Evolutionary conservation across 2,329 filamentous ascomycete species (phyloP).

Genomic region (Celoporthe dispersa): DNA sequence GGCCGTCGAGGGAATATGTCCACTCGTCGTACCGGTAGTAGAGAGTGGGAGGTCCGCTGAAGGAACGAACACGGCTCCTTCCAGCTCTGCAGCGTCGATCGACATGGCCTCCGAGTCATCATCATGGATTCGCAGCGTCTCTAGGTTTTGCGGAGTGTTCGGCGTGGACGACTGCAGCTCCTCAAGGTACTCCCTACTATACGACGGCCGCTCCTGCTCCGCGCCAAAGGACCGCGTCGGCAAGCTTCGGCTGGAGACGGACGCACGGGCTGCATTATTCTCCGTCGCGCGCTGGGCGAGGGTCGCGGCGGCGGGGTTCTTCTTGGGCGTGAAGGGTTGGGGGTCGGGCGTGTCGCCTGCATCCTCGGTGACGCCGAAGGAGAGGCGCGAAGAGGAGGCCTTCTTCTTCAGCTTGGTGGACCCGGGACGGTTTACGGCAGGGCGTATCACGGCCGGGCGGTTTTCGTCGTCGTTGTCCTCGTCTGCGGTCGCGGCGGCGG

Average conservation of each 20-base stretch:
- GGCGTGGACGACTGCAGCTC: slow-evolving; percentile 87
- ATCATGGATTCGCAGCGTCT: slow-evolving; percentile 46
- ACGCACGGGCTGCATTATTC: slow-evolving; percentile 47
- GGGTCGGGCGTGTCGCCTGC: slow-evolving; percentile 58
- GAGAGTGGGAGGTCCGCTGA: slow-evolving; percentile 44
- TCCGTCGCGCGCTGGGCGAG: slow-evolving; percentile 40
- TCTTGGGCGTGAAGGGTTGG: slow-evolving; percentile 57
- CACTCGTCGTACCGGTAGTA: slow-evolving; percentile 36
- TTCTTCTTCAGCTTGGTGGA: slow-evolving; percentile 73
- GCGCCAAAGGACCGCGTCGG: slow-evolving; percentile 60
- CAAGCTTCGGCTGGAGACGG: slow-evolving; percentile 50
- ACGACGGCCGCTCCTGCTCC: slow-evolving; percentile 74
- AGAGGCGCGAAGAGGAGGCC: slow-evolving; percentile 70
- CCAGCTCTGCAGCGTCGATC: slow-evolving; percentile 63
- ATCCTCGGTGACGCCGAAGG: slow-evolving; percentile 70
- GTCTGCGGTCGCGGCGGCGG: slow-evolving; percentile 37
- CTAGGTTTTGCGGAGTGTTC: slow-evolving; percentile 72
- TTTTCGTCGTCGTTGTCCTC: slow-evolving; percentile 51
- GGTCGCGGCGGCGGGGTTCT: slow-evolving; percentile 42
- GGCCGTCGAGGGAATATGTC: slow-evolving; percentile 73
- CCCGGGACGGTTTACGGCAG: slow-evolving; percentile 50
- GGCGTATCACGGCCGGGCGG: slow-evolving; percentile 54
- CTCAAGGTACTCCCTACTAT: slow-evolving; percentile 84
- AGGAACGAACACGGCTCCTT: slow-evolving; percentile 68
- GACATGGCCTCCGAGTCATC: slow-evolving; percentile 55